Evolutionary conservation across 2,329 filamentous ascomycete species (phyloP), one percentile per base, ranked within the genome.

Genomic region (Aspergillus sp.): DNA sequence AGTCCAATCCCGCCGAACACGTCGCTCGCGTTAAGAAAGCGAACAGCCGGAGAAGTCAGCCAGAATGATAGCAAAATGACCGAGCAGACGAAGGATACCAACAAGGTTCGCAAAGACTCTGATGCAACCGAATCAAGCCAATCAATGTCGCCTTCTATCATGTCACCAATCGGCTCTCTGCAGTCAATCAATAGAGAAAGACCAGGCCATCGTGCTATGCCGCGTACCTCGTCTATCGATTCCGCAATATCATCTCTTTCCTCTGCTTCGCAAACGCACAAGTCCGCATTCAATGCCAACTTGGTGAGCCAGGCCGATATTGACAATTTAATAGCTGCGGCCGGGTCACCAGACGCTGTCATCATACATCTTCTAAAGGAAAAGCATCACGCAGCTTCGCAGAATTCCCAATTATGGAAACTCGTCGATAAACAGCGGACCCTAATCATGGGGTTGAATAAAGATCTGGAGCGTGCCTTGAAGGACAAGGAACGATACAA

Each of bases 401-500:
- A 98, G 70, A 98, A 98, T 71, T 82, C 88, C 17, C 93, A 99
- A 73, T 78, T 99, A 68, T 99, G 95, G 95, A 88, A 92, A 51
- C 79, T 99, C 47, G 92, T 99, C 50, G 93, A 98, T 73, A 98
- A 99, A 78, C 95, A 99, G 75, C 84, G 93, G 61, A 87, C 91
- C 15, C 93, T 99, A 87, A 92, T 99, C 55, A 76, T 96, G 19
- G 93, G 93, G 7, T 81, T 99, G 62, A 97, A 98, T 70, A 96
- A 95, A 73, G 95, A 99, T 71, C 80, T 99, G 12, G 93, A 98
- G 74, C 86, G 90, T 52, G 87, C 93, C 1, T 75, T 96, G 63
- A 96, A 96, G 72, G 95, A 98, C 66, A 97, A 97, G 75, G 93
- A 98, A 64, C 89, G 89, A 66, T 98, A 98, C 71, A 87, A 90